Evolutionary conservation across 2,329 filamentous ascomycete species (phyloP).

Genomic region (Hirsutella minnesotensis): DNA sequence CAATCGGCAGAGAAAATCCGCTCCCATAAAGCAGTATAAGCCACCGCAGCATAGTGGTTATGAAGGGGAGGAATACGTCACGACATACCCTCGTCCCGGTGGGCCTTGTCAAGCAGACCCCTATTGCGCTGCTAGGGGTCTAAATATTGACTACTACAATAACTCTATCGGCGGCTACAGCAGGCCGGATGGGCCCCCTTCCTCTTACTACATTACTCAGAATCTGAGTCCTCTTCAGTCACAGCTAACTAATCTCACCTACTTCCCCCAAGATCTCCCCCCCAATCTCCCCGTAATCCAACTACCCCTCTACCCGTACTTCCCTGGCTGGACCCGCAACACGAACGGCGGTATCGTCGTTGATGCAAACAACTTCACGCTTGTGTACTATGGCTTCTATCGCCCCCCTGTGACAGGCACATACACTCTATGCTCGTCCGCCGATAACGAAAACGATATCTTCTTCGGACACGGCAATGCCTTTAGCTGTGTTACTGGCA

Average conservation of each 20-base stretch:
- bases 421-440: conserved; percentile 10
- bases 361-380: conserved; percentile 13
- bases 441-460: conserved; percentile 11
- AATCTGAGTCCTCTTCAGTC: conserved; percentile 5
- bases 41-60: not conserved
- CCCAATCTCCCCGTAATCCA: not conserved
- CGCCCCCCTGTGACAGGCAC: conserved; percentile 6
- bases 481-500: conserved; percentile 7
- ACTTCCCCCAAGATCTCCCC: conserved; percentile 8
- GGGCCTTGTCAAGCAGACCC: not conserved
- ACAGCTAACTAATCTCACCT: conserved; percentile 6
- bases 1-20: not conserved
- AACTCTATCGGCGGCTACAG: conserved; percentile 11
- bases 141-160: conserved; percentile 11
- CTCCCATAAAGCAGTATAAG: not conserved
- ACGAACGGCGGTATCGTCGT: conserved; percentile 9
- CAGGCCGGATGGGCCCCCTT: conserved; percentile 6
- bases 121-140: not conserved
- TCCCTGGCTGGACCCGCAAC: conserved; percentile 3
- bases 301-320: conserved; percentile 5
- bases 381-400: conserved; percentile 11
- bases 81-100: not conserved
- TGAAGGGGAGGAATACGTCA: no score
- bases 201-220: conserved; percentile 12
- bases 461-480: conserved; percentile 11